Percentiles rank a stretch among this genome's conserved stretches.
phyloP scores from a whole-genome alignment of 805 yeast genomes.

The Spathaspora sp. region DNA sequence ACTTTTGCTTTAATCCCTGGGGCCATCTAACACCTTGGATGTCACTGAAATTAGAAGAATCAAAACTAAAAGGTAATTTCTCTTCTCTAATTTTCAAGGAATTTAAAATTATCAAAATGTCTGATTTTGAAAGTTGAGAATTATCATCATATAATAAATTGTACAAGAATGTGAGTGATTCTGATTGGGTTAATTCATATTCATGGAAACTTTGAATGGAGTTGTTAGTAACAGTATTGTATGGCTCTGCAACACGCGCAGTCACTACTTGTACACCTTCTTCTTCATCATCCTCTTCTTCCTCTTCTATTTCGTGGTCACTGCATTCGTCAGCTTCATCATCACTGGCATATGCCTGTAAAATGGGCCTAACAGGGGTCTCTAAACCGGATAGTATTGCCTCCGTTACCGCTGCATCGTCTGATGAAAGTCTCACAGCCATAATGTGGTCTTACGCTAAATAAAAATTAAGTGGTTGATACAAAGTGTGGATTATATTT shows the following conservation, averaged over 20 bases:
- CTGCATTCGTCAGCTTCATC: constrained; percentile 3
- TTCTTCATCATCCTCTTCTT: not conserved
- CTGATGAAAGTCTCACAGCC: not conserved
- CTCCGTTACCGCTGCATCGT: not conserved
- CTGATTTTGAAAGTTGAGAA: constrained; percentile 30
- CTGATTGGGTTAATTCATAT: constrained; percentile 38
- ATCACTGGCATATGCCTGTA: not conserved
- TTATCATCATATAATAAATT: constrained; percentile 35
- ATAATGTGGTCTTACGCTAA: not conserved
- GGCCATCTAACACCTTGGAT: constrained; percentile 39
- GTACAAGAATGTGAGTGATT: constrained; percentile 37
- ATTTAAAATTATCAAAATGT: constrained; percentile 32
- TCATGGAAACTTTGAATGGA: constrained; percentile 13
- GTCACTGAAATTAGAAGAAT: constrained; percentile 14
- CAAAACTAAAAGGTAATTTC: constrained; percentile 25
- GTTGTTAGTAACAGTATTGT: not conserved
- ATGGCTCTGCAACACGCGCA: not conserved
- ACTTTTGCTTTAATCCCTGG: constrained; percentile 25
- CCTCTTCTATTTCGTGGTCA: not conserved
- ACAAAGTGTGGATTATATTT: not conserved
- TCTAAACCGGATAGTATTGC: not conserved
- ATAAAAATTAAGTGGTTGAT: not conserved
- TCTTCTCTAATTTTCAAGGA: constrained; percentile 34
- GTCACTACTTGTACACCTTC: not conserved
- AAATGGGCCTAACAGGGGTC: too few relatives aligned